Evolutionary conservation across 192 early-diverging fungal species (phyloP).

Genomic region (Umbelopsis vinacea): DNA sequence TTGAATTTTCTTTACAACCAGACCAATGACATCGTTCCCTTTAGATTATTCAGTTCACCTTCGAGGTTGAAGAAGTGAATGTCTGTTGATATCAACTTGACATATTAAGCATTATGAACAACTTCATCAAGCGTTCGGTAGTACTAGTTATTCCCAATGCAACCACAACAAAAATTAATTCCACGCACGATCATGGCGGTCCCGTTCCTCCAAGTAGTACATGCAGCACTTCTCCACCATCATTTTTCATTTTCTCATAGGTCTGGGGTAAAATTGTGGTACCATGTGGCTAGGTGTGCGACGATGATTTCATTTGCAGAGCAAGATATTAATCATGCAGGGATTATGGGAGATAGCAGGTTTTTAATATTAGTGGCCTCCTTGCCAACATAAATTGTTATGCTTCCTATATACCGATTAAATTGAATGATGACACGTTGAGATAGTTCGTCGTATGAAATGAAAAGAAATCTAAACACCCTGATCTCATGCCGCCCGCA

Average conservation of each 20-base stretch:
- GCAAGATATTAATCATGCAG: neutral
- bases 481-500: neutral
- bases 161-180: neutral
- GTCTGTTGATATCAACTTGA: too few relatives aligned
- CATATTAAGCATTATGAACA: neutral
- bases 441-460: too few relatives aligned
- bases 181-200: neutral
- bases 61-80: too few relatives aligned
- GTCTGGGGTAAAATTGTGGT: neutral
- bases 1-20: too few relatives aligned
- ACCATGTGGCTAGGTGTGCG: neutral
- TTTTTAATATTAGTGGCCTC: too few relatives aligned
- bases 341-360: too few relatives aligned
- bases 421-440: too few relatives aligned
- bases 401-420: too few relatives aligned
- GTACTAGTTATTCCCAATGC: neutral
- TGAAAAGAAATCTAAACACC: neutral
- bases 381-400: too few relatives aligned
- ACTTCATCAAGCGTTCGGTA: neutral
- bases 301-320: neutral
- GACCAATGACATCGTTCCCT: too few relatives aligned
- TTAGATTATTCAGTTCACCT: too few relatives aligned
- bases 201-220: neutral
- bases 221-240: neutral
- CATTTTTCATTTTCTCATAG: neutral